These are phyloP conservation scores for Aquilaria yunnanensis DNA, from an alignment of 345 rosid species.

Conservation along the genomic window DNA sequence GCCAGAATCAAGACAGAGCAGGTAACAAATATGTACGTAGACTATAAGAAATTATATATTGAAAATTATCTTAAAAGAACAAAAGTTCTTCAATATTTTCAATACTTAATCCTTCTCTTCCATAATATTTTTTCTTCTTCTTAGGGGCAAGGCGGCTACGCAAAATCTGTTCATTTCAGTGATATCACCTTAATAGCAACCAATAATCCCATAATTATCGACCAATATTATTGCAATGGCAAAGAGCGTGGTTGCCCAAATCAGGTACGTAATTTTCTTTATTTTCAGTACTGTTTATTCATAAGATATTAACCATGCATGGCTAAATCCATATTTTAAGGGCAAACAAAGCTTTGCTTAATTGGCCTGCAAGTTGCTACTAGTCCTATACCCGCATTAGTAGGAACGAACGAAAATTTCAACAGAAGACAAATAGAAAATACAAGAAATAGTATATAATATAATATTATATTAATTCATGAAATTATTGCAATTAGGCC, in stretches of 20 bases:
- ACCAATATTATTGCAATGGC: slow-evolving; percentile 20
- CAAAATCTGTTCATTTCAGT: slow-evolving; percentile 17
- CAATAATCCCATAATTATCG: slow-evolving; percentile 25
- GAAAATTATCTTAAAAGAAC: too few species aligned
- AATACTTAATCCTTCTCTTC: neutral
- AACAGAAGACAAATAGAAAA: too few species aligned
- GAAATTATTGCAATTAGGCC: neutral
- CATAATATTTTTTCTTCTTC: neutral
- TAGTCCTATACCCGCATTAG: too few species aligned
- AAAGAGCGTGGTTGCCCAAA: neutral
- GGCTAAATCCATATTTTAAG: too few species aligned
- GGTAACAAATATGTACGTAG: slow-evolving; percentile 16
- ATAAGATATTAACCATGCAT: neutral
- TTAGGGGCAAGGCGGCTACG: slow-evolving; percentile 27
- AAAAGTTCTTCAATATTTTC: neutral
- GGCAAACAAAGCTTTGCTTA: too few species aligned
- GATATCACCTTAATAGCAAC: slow-evolving; percentile 11
- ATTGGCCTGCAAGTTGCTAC: too few species aligned
- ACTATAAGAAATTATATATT: neutral
- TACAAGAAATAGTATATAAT: too few species aligned
- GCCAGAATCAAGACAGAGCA: slow-evolving; percentile 57
- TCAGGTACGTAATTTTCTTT: neutral
- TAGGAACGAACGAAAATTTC: too few species aligned
- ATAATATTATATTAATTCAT: too few species aligned
- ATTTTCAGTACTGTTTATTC: neutral